phyloP scores from a whole-genome alignment of 495 filamentous ascomycete species.

The Podospora bellae-mahoneyi region DNA sequence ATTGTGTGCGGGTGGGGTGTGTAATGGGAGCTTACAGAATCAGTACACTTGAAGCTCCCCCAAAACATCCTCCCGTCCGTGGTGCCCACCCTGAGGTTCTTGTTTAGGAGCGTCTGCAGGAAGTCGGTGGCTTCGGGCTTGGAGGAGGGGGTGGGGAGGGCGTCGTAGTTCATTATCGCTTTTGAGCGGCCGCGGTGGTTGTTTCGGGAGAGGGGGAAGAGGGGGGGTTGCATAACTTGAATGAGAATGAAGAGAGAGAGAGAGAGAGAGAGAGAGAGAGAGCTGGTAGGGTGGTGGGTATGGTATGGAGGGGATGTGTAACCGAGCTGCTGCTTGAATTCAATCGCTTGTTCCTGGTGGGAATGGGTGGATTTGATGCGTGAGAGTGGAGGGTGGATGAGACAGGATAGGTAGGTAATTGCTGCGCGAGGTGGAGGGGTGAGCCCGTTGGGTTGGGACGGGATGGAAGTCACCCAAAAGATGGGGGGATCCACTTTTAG shows the following conservation, averaged over 20 bases:
- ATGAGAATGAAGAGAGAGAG: neutral
- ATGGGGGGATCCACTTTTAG: neutral
- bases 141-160: neutral
- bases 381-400: neutral
- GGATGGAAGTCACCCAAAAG: neutral
- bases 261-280: neutral
- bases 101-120: slow-evolving; percentile 56
- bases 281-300: too few species aligned
- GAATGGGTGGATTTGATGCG: neutral
- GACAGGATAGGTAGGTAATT: neutral
- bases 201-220: neutral
- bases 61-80: slow-evolving; percentile 86
- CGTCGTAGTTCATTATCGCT: slow-evolving; percentile 13
- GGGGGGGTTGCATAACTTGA: neutral
- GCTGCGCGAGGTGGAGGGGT: neutral
- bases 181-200: neutral
- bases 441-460: neutral
- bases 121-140: slow-evolving; percentile 37
- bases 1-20: too few species aligned
- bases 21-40: slow-evolving; percentile 57
- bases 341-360: neutral
- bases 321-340: neutral
- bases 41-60: slow-evolving; percentile 89
- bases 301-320: neutral
- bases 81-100: slow-evolving; percentile 72